Conservation (phyloP, 2,329 filamentous ascomycete genomes). For the Fusarium sp. region DNA sequence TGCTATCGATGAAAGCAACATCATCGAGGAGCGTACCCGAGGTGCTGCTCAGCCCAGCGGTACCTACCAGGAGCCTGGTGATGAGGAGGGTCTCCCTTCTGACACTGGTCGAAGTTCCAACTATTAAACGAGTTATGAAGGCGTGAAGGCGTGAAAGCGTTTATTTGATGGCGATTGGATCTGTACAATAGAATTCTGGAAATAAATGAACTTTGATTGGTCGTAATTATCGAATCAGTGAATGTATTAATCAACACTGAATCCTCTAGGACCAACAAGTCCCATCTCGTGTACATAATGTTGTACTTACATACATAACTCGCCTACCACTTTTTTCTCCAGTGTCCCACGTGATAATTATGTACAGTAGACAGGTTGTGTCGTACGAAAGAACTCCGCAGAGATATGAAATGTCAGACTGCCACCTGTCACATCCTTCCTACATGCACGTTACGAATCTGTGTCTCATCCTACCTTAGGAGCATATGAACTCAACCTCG, state of each 20-base stretch:
- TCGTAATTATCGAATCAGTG: no score
- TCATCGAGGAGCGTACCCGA: constrained; percentile 31
- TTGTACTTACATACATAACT: no score
- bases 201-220: neutral
- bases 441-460: no score
- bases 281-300: accelerated
- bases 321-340: neutral
- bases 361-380: accelerated
- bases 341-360: no score
- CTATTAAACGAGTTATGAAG: neutral
- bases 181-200: neutral
- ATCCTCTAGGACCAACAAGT: accelerated
- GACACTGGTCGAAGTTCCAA: constrained; percentile 31
- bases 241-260: no score
- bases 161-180: neutral
- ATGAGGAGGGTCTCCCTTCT: constrained; percentile 32
- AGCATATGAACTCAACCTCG: no score
- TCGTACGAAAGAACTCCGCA: no score
- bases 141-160: neutral
- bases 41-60: constrained; percentile 26
- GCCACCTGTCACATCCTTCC: no score
- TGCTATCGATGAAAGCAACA: constrained; percentile 31
- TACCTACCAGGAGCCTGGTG: constrained; percentile 31
- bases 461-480: no score
- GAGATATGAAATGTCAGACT: no score